Evolutionary conservation across 192 early-diverging fungal species (phyloP).

Genomic region (Coemansia erecta): DNA sequence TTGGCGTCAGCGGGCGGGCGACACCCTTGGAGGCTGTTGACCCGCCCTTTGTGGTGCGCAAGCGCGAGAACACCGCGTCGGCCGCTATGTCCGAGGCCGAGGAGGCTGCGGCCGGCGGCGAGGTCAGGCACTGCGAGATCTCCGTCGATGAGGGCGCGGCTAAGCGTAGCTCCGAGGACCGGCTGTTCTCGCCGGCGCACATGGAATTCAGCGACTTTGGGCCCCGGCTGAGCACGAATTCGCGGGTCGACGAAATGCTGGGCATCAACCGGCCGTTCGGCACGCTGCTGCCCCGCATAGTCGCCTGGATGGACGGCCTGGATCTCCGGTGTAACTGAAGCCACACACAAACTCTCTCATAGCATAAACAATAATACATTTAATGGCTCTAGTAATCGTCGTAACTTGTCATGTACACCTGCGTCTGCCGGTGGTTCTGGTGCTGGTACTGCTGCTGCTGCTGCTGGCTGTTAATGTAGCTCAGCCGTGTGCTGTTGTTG

Average conservation of each 20-base stretch:
- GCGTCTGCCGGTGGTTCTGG: too few relatives aligned
- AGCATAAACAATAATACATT: neutral
- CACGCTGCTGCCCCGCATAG: conserved; percentile 14
- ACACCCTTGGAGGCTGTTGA: conserved; percentile 2
- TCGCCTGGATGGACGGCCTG: conserved; percentile 52
- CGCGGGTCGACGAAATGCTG: conserved; percentile 10
- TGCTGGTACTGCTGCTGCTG: too few relatives aligned
- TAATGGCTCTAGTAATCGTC: too few relatives aligned
- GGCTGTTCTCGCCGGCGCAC: conserved; percentile 1
- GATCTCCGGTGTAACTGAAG: conserved; percentile 26
- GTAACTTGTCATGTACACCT: too few relatives aligned
- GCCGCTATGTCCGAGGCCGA: too few relatives aligned
- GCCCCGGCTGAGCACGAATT: neutral
- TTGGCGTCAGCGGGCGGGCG: conserved; percentile 16
- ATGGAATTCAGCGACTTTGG: neutral
- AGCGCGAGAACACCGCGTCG: conserved; percentile 12
- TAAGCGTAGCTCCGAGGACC: neutral
- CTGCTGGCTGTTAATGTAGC: too few relatives aligned
- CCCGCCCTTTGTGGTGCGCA: conserved; percentile 16
- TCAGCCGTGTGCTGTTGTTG: too few relatives aligned
- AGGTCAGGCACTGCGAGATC: conserved; percentile 23
- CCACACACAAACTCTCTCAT: neutral
- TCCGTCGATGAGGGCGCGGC: neutral
- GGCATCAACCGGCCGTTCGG: conserved; percentile 40
- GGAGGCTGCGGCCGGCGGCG: neutral